Conservation (phyloP, 164 flowering plant species). For the Magnolia changhungtana region DNA sequence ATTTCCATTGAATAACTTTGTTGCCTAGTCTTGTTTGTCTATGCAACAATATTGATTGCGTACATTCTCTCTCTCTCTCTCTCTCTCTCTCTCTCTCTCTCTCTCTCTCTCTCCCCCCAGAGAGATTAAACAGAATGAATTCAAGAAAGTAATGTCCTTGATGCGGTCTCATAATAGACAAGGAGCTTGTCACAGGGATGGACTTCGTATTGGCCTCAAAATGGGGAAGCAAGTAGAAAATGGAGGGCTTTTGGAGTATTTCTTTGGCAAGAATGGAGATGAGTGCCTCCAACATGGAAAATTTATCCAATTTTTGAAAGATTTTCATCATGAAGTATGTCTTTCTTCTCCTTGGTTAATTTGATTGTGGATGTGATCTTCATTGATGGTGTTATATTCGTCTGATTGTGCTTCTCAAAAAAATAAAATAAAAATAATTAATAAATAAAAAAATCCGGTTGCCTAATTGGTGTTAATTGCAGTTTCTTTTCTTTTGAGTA, state of each 20-base stretch:
- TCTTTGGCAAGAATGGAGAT: constrained; percentile 86
- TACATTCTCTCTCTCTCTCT: background rate
- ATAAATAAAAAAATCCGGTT: background rate
- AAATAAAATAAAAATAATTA: too few species aligned
- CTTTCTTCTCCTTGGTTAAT: background rate
- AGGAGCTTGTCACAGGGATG: constrained; percentile 76
- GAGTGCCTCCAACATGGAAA: constrained; percentile 53
- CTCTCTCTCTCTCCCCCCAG: constrained; percentile 25
- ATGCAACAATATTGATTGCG: background rate
- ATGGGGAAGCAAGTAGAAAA: constrained; percentile 61
- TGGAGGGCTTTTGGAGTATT: constrained; percentile 86
- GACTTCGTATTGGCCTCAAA: constrained; percentile 57
- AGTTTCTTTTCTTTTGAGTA: background rate
- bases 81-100: background rate
- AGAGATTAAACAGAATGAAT: constrained; percentile 75
- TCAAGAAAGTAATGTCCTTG: constrained; percentile 86
- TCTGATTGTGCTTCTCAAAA: background rate
- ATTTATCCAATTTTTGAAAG: constrained; percentile 70
- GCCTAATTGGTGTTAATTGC: background rate
- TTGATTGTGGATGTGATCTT: background rate
- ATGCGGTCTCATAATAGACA: constrained; percentile 82
- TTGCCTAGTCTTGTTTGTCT: too few species aligned
- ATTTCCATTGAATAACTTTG: too few species aligned
- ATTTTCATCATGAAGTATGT: constrained; percentile 72
- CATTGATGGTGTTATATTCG: background rate